Conservation (phyloP, 2,329 filamentous ascomycete genomes). For the Penicillium sumatraense region DNA sequence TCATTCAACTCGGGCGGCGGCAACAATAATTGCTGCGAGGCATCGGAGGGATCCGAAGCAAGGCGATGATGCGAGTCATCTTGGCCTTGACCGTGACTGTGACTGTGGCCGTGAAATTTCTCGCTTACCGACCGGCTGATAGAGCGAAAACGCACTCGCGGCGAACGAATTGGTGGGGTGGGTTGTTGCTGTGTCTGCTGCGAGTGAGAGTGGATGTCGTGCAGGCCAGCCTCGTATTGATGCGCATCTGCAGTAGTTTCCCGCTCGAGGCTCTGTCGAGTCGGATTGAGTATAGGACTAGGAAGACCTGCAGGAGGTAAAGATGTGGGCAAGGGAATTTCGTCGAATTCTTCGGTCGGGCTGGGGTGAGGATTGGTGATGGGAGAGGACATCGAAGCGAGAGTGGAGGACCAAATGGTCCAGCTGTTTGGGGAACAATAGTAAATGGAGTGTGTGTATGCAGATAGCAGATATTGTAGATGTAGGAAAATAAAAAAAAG, state of each 20-base stretch:
- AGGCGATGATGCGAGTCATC: constrained; percentile 9
- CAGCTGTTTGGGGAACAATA: neutral
- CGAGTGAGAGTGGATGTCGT: too few relatives aligned
- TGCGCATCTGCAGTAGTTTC: constrained; percentile 20
- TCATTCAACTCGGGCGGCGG: constrained; percentile 17
- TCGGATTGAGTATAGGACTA: neutral
- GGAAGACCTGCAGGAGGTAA: neutral
- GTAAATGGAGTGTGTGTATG: neutral
- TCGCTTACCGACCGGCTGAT: constrained; percentile 18
- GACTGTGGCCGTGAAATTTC: constrained; percentile 6
- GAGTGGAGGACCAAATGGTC: neutral
- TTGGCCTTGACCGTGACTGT: neutral
- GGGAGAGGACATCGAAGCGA: constrained; percentile 21
- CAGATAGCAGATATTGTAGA: too few relatives aligned
- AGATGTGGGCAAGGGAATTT: constrained; percentile 20
- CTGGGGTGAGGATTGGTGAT: constrained; percentile 25
- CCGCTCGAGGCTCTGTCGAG: constrained; percentile 22
- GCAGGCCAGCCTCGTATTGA: constrained; percentile 19
- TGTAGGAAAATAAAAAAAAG: neutral
- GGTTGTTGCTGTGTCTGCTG: neutral
- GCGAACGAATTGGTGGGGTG: constrained; percentile 17
- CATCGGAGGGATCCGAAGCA: constrained; percentile 14
- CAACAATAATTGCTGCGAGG: constrained; percentile 18
- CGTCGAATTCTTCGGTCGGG: constrained; percentile 27
- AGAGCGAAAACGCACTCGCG: constrained; percentile 27